phyloP scores from a whole-genome alignment of 805 yeast genomes.

The Myxozyma sirexii region DNA sequence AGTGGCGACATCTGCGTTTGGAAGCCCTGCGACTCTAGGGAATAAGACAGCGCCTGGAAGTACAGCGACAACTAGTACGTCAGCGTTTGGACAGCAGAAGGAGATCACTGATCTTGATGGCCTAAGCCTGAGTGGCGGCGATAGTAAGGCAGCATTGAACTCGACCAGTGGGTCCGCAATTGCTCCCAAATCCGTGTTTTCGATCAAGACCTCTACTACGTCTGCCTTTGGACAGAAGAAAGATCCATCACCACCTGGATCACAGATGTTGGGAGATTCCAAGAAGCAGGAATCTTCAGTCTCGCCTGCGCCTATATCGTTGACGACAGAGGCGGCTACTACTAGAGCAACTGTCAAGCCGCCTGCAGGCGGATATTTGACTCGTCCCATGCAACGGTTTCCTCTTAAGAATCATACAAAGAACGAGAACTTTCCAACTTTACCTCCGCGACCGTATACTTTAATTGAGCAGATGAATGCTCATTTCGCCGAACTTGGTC shows the following conservation, averaged over 20 bases:
- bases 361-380: slow-evolving; percentile 3
- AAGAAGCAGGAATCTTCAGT: neutral
- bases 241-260: too few species aligned
- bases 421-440: slow-evolving; percentile 7
- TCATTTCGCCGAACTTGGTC: neutral
- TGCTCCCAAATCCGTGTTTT: neutral
- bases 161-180: neutral
- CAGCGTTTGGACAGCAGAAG: neutral
- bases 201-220: neutral
- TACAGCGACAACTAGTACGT: neutral
- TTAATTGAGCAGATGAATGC: slow-evolving; percentile 17
- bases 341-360: neutral
- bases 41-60: neutral
- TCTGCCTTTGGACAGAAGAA: neutral
- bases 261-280: neutral
- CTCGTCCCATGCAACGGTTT: slow-evolving; percentile 17
- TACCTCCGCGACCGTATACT: slow-evolving; percentile 24
- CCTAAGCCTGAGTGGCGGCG: neutral
- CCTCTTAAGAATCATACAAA: neutral
- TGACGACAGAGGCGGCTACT: neutral
- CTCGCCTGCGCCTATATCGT: neutral
- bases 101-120: neutral
- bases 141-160: neutral
- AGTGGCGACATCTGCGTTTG: neutral
- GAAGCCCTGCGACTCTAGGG: neutral